Evolutionary conservation across 129 eudicot species (phyloP).

Genomic region (Glebionis coronaria): DNA sequence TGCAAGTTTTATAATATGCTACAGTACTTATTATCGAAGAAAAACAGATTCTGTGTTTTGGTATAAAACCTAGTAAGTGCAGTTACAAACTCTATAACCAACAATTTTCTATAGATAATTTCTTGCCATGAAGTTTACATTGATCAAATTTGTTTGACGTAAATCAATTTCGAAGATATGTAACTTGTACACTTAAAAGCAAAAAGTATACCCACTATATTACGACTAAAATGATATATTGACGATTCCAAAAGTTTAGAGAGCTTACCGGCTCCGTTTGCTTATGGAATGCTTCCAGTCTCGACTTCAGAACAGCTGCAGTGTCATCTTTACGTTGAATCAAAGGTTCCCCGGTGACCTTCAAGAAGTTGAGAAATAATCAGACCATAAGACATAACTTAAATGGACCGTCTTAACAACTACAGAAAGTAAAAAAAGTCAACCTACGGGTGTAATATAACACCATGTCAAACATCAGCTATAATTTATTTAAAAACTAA

Average conservation of each 20-base stretch:
- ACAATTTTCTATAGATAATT: conserved; percentile 1
- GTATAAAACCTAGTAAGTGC: background rate
- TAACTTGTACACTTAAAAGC: background rate
- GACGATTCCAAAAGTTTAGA: background rate
- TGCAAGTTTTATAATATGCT: no score
- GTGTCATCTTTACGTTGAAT: conserved; percentile 98
- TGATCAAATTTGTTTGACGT: background rate
- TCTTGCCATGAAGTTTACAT: conserved; percentile 1
- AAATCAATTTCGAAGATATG: background rate
- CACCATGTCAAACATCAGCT: conserved; percentile 17
- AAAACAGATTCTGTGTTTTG: no score
- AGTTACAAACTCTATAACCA: conserved; percentile 1
- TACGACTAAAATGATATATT: background rate
- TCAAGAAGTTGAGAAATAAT: conserved; percentile 22
- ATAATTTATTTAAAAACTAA: background rate
- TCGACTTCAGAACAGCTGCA: conserved; percentile 81
- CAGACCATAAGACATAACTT: conserved; percentile 6
- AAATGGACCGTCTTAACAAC: conserved; percentile 1
- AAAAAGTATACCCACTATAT: background rate
- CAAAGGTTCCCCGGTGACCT: conserved; percentile 92
- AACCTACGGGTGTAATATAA: background rate
- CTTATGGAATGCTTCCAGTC: conserved; percentile 81
- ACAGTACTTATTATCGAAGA: no score
- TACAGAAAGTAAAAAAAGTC: background rate
- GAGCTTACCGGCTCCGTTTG: conserved; percentile 82